Base-by-base conservation (phyloP, 371 early-diverging fungal genomes). In the Zopfochytrium polystomum region DNA sequence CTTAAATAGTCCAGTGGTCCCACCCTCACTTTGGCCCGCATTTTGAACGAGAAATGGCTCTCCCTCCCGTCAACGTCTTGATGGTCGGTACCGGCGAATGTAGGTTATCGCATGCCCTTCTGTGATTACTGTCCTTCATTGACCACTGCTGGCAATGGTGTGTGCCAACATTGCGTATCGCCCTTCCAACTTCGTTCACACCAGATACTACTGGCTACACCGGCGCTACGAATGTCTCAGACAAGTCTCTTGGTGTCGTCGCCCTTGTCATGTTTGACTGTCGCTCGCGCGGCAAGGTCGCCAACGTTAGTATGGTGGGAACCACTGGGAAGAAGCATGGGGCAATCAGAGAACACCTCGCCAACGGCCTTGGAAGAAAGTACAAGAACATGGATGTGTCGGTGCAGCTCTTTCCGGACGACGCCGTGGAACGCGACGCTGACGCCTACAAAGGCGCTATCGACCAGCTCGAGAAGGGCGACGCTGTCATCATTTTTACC, bases 181-280 rank as follows among this genome's bases (percentile, higher is more conserved):
- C n/a, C 5, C 42, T 32, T 43, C 34, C 9, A 51, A 32, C 34
- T 6, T 9, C 3, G 29, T 27, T 50, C 15, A 25, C 30, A 31
- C 34, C 20, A 60, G 51, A 75, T 54, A 72, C 73, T 34, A 75
- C 77, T 20, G 77, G 77, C 30, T 75, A 60, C 35, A 44, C 11
- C 11, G 57, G 58, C 57, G 56, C 47, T 22, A 54, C 70, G 11
- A 69, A 64, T 27, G 55, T 46, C 6, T 71, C 73, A 3, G 80
- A 80, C 54, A 80, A 80, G 43, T 63, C 66, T 53, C 67, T 79
- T 42, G 80, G 80, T 35, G 80, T 80, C 13, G 71, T 80, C 58
- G 73, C 66, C 7, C 59, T 80, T 1, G 70, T 75, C 35, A 53
- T 79, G 63, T 74, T 79, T 46, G 79, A 80, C 53, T 46, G 77